Evolutionary conservation across 2,329 filamentous ascomycete genomes (phyloP), one percentile per base, ranked within the genome.

Genomic region (Aotearoamyces nothofagi): DNA sequence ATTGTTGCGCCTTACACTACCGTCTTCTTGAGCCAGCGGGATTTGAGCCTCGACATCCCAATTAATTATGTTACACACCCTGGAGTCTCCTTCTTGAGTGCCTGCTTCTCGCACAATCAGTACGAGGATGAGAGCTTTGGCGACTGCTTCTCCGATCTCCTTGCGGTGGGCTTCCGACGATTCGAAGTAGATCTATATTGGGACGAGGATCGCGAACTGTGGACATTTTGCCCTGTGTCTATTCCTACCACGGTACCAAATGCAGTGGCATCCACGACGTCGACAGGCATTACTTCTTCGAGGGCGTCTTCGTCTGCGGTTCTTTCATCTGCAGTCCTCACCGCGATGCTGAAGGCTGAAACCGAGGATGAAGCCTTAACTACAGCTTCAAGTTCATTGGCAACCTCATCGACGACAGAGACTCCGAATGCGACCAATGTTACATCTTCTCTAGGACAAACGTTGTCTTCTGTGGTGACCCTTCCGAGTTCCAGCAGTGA

Each of bases 131-230:
- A 53, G 15, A 55, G 56, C 3, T 58, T 61, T 10, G 54, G 54
- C 20, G 58, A 55, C 14, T 78, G 73, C 48, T 52, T 78, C 19
- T 75, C 69, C 4, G 75, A 76, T 45, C 54, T 78, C 1, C 52
- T 78, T 15, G 60, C 63, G 0, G 50, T 62, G n/a, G 69, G 69
- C 4, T 75, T 70, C 40, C 57, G 61, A 22, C 58, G 65, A 24
- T 57, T 76, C 25, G 50, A 65, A 24, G 49, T 75, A 15, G 73
- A 78, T 45, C 40, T 75, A 9, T 78, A 72, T 42, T 78, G 73
- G 73, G 71, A 76, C 37, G 42, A 58, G 14, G 55, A 51, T 16
- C 56, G 60, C 15, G 50, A 49, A 17, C 44, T 56, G 22, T 78
- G 72, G 68, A 66, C 57, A 27, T 57, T 78, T 11, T 78, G 73